Evolutionary conservation across 2,329 filamentous ascomycete species (phyloP).

Genomic region (Pseudovirgaria hyperparasitica): DNA sequence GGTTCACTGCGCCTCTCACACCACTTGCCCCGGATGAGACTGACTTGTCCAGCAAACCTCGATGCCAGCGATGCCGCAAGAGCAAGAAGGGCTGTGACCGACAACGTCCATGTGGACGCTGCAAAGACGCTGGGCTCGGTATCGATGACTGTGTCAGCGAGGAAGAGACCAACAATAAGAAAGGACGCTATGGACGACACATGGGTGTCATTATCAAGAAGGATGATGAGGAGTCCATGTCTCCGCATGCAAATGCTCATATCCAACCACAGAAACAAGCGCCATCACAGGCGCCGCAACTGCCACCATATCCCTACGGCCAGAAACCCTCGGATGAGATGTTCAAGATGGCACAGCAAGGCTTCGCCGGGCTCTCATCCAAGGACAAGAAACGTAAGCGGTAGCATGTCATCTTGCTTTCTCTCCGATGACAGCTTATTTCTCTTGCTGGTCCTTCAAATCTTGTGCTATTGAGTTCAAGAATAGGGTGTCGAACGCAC

Average conservation of each 20-base stretch:
- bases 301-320: no score
- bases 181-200: constrained; percentile 71
- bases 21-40: constrained; percentile 61
- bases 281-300: no score
- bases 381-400: constrained; percentile 62
- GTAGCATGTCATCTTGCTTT: constrained; percentile 19
- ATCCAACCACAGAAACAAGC: no score
- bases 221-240: no score
- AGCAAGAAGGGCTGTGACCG: constrained; percentile 99
- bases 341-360: constrained; percentile 10
- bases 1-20: constrained; percentile 50
- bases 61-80: constrained; percentile 96
- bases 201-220: constrained; percentile 58
- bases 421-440: constrained; percentile 1
- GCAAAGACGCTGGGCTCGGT: constrained; percentile 88
- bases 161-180: constrained; percentile 93
- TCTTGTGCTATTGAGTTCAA: no score
- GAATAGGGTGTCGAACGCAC: no score
- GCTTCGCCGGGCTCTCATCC: constrained; percentile 26
- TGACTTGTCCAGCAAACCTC: constrained; percentile 86
- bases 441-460: no score
- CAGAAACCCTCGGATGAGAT: no score
- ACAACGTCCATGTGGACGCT: constrained; percentile 86
- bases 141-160: constrained; percentile 93
- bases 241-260: no score